Evolutionary conservation across 2,329 filamentous ascomycete species (phyloP), one percentile per base, ranked within the genome.

Genomic region (Aotearoamyces nothofagi): DNA sequence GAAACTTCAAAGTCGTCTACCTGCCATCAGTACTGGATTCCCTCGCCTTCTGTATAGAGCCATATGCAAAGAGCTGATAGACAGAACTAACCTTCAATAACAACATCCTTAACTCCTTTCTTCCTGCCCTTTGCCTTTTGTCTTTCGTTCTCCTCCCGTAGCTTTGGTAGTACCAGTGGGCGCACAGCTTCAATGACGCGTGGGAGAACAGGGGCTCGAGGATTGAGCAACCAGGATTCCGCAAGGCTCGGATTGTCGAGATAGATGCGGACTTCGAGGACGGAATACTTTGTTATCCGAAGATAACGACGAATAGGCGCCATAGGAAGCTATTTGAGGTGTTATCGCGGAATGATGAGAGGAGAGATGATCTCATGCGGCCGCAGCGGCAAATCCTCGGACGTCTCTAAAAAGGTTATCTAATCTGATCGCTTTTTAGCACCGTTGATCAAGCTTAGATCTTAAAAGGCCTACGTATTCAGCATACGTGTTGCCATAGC

Each of bases 1-100:
- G 84, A 81, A 9, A 94, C 83, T 49, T 96, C 84, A 48, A 94
- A 98, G 41, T 93, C 87, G 53, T 94, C 87, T 90, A n/a, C n/a
- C n/a, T n/a, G n/a, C n/a, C n/a, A n/a, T n/a, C n/a, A n/a, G n/a
- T n/a, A n/a, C n/a, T n/a, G n/a, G n/a, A n/a, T n/a, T n/a, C n/a
- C n/a, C n/a, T n/a, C n/a, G n/a, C n/a, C n/a, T n/a, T n/a, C n/a
- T n/a, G n/a, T n/a, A n/a, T n/a, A n/a, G n/a, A n/a, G 7, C 24
- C 22, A 26, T 25, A 42, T 39, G 31, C 26, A 31, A 34, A 17
- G 27, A 29, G 27, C 36, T 30, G 34, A 28, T 16, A 15, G 30
- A 27, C 23, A 12, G 29, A 28, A 49, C 63, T 36, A 53, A 87
- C 84, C 84, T 63, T 80, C 63, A 8, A 70, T 61, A 10, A 94